Evolutionary conservation across 176 grass and related monocot genomes (phyloP).

Genomic region (Cymbopogon citratus): DNA sequence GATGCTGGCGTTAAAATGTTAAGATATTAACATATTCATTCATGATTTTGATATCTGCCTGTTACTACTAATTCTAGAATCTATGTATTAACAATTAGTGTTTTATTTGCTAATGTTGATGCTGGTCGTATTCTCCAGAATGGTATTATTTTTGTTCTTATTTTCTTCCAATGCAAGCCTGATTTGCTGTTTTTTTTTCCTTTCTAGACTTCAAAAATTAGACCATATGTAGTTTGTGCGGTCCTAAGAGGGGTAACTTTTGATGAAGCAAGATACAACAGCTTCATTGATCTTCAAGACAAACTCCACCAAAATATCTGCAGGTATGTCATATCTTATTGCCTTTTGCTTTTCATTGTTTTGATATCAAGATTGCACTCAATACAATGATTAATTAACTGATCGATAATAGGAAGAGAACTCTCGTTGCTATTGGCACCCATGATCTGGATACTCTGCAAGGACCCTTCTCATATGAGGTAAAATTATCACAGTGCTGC

Average conservation of each 20-base stretch:
- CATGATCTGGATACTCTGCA: slow-evolving; percentile 89
- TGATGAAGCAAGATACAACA: slow-evolving; percentile 89
- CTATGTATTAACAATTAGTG: too few species aligned
- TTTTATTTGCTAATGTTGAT: too few species aligned
- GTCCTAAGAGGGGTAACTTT: slow-evolving; percentile 85
- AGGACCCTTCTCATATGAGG: slow-evolving; percentile 93
- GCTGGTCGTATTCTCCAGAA: too few species aligned
- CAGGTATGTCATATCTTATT: slow-evolving; percentile 47
- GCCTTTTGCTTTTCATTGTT: background rate
- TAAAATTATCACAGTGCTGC: slow-evolving; percentile 10
- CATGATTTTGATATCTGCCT: too few species aligned
- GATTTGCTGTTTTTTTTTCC: slow-evolving; percentile 1
- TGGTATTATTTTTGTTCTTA: too few species aligned
- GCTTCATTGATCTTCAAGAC: slow-evolving; percentile 99
- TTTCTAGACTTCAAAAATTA: slow-evolving; percentile 88
- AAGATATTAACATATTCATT: too few species aligned
- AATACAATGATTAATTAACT: slow-evolving; percentile 17
- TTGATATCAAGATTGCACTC: slow-evolving; percentile 11
- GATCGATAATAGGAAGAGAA: slow-evolving; percentile 62
- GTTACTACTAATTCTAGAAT: too few species aligned
- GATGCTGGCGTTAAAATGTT: too few species aligned
- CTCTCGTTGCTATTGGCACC: slow-evolving; percentile 93
- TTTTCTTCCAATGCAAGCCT: too few species aligned
- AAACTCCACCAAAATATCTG: slow-evolving; percentile 99
- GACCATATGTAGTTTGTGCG: slow-evolving; percentile 84